Evolutionary conservation across 768 basidiomycete species (phyloP).

Genomic region (Tubosaeta sp.): DNA sequence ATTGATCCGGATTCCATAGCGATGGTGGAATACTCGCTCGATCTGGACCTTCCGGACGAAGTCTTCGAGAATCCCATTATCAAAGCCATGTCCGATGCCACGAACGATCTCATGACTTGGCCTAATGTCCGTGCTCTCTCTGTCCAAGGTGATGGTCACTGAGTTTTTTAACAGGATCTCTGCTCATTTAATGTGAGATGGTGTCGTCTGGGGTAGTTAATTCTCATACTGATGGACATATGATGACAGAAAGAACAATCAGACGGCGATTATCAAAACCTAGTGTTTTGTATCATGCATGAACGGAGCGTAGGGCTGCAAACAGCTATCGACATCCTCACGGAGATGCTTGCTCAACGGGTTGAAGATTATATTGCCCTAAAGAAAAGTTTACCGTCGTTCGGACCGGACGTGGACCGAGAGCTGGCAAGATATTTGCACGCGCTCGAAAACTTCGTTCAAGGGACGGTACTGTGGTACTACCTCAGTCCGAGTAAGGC

Average conservation of each 20-base stretch:
- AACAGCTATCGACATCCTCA: conserved; percentile 33
- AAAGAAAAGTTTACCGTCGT: conserved; percentile 33
- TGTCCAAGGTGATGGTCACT: conserved; percentile 4
- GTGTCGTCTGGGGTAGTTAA: neutral
- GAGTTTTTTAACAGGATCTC: conserved; percentile 22
- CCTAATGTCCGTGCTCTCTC: conserved; percentile 30
- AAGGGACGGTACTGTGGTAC: conserved; percentile 38
- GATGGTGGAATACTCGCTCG: conserved; percentile 35
- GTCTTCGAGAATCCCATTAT: conserved; percentile 34
- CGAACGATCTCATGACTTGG: conserved; percentile 39
- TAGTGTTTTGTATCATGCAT: conserved; percentile 38
- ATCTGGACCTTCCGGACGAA: conserved; percentile 34
- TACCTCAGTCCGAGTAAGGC: conserved; percentile 36
- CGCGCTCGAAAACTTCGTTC: conserved; percentile 36
- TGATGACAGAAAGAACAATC: conserved; percentile 35
- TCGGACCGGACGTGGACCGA: conserved; percentile 32
- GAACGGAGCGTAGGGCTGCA: conserved; percentile 32
- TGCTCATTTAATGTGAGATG: conserved; percentile 28
- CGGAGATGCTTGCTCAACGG: conserved; percentile 34
- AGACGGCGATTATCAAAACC: conserved; percentile 38
- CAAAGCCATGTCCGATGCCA: conserved; percentile 37
- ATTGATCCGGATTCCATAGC: conserved; percentile 19
- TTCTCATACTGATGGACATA: conserved; percentile 8
- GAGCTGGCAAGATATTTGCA: conserved; percentile 31
- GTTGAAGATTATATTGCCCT: conserved; percentile 31